Conservation (phyloP, 805 yeast species). For the Wickerhamiella bombiphila region DNA sequence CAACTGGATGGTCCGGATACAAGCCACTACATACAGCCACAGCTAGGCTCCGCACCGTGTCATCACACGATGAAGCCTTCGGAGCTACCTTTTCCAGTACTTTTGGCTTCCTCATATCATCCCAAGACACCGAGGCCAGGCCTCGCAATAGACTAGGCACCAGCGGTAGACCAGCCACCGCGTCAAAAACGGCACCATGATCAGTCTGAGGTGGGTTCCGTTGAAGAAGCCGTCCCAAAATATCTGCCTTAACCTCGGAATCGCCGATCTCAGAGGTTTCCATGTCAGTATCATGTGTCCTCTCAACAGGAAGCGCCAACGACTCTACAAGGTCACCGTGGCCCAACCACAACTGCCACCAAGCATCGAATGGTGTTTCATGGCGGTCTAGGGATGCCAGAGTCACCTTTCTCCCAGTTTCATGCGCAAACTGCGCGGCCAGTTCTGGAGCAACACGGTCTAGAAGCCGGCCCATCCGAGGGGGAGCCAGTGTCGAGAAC, state of each 20-base stretch:
- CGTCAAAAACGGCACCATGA: no score
- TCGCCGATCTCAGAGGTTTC: constrained; percentile 15
- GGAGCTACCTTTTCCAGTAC: not conserved
- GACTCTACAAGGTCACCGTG: no score
- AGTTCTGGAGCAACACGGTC: not conserved
- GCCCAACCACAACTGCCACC: not conserved
- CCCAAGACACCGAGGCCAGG: not conserved
- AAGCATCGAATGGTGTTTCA: not conserved
- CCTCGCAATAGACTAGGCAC: not conserved
- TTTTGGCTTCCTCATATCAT: no score
- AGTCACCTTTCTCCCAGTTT: not conserved
- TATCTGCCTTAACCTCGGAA: constrained; percentile 4
- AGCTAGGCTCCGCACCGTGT: constrained; percentile 9
- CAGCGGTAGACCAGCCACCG: not conserved
- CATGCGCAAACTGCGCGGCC: not conserved
- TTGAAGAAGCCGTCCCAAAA: not conserved
- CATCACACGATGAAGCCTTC: constrained; percentile 11
- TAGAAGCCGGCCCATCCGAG: no score
- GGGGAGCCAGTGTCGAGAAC: not conserved
- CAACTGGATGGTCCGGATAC: constrained; percentile 5
- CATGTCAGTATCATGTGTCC: no score
- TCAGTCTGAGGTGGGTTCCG: not conserved
- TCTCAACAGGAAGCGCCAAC: no score
- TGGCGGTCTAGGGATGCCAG: not conserved
- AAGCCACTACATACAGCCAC: constrained; percentile 6